Conservation (phyloP, 305 asterid genomes). For the Fraxinus latifolia region DNA sequence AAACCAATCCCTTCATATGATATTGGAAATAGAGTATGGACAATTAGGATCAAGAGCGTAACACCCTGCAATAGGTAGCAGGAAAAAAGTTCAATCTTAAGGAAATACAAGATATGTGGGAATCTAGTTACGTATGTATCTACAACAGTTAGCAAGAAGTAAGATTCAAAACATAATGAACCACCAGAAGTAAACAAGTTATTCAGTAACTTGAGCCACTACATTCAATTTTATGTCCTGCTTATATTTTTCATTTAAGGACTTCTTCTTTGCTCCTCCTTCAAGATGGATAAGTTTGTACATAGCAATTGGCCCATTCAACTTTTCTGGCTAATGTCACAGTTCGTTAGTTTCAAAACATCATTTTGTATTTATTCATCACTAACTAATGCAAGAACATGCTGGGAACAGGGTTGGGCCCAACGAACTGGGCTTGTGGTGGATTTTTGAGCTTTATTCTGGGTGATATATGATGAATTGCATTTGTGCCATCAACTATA, state of each 20-base stretch:
- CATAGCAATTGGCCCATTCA: not conserved
- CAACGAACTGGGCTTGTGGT: not conserved
- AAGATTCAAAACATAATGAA: not conserved
- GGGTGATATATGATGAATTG: not conserved
- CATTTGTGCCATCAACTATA: not conserved
- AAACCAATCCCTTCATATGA: slow-evolving; percentile 69
- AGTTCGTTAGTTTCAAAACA: not conserved
- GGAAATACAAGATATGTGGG: not conserved
- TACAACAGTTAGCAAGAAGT: not conserved
- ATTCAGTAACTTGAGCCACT: not conserved
- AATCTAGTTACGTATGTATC: not conserved
- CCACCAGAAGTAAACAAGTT: not conserved
- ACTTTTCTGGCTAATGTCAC: not conserved
- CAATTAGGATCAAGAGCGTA: slow-evolving; percentile 63
- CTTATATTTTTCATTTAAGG: not conserved
- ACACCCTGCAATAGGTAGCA: slow-evolving; percentile 46
- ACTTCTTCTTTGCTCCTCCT: not conserved
- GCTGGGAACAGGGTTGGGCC: not conserved
- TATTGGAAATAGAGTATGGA: slow-evolving; percentile 70
- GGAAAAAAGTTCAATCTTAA: not conserved
- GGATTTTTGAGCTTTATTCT: not conserved
- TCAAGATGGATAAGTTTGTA: not conserved
- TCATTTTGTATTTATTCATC: not conserved
- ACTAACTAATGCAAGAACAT: not conserved
- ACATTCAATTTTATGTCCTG: not conserved